Evolutionary conservation across 2,329 filamentous ascomycete species (phyloP).

Genomic region (Hymenoscyphus albidus): DNA sequence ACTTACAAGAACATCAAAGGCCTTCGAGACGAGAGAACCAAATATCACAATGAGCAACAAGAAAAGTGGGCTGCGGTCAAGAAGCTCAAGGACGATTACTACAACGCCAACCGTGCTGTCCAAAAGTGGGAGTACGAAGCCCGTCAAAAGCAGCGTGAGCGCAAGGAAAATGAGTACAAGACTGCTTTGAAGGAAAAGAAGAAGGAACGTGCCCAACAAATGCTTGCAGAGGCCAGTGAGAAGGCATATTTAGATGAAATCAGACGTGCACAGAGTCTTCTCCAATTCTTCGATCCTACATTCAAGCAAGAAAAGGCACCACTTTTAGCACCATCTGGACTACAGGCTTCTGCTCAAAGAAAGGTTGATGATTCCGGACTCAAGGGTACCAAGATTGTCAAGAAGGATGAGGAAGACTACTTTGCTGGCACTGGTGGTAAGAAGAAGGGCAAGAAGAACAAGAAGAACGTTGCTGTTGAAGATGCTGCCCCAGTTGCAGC

Average conservation of each 20-base stretch:
- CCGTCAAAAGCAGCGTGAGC: constrained; percentile 71
- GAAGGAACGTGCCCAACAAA: constrained; percentile 70
- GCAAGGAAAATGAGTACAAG: constrained; percentile 75
- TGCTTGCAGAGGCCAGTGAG: constrained; percentile 76
- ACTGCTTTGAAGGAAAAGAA: constrained; percentile 67
- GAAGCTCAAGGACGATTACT: constrained; percentile 88
- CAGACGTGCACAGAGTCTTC: constrained; percentile 77
- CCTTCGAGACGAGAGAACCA: constrained; percentile 80
- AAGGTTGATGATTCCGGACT: constrained; percentile 80
- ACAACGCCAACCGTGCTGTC: constrained; percentile 75
- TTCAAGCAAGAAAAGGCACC: constrained; percentile 62
- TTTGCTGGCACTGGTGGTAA: constrained; percentile 68
- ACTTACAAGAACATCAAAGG: constrained; percentile 83
- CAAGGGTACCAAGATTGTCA: constrained; percentile 78
- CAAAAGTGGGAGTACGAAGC: constrained; percentile 80
- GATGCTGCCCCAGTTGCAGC: constrained; percentile 42
- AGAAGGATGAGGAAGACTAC: constrained; percentile 90
- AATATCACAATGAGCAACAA: constrained; percentile 80
- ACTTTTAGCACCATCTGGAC: constrained; percentile 63
- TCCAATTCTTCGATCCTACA: constrained; percentile 85
- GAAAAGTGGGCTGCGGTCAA: constrained; percentile 78
- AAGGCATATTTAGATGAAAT: constrained; percentile 94
- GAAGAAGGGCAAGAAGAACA: constrained; percentile 80
- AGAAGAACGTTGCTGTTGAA: constrained; percentile 41
- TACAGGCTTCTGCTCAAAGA: constrained; percentile 74